A percentile compares a stretch with the other conserved stretches of the same genome.
These are phyloP conservation scores for Botryosphaeria dothidea DNA, from an alignment of 2,329 filamentous ascomycete genomes.

Conservation along the genomic window DNA sequence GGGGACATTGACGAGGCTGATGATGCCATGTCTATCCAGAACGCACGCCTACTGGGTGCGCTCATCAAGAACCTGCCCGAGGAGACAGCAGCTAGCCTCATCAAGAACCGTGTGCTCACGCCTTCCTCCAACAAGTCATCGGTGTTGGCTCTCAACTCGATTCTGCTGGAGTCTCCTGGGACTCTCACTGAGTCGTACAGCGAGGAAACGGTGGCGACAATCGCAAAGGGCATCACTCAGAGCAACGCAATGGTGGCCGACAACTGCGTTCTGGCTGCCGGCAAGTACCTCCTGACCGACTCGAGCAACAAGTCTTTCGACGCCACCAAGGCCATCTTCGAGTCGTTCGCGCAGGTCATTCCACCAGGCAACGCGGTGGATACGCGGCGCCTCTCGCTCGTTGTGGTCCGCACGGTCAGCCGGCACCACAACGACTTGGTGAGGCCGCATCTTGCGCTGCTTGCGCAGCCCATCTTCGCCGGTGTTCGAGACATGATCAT, in stretches of 20 bases:
- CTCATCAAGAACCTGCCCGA: conserved; percentile 82
- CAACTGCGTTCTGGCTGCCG: conserved; percentile 84
- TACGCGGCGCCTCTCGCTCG: conserved; percentile 80
- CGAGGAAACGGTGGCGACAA: conserved; percentile 73
- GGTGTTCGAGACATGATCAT: conserved; percentile 90
- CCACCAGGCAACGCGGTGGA: conserved; percentile 77
- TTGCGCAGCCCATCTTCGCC: conserved; percentile 84
- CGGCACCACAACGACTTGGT: conserved; percentile 78
- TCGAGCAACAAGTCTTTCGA: conserved; percentile 70
- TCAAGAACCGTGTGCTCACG: conserved; percentile 75
- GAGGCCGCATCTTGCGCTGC: conserved; percentile 74
- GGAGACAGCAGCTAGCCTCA: conserved; percentile 63
- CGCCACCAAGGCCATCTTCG: conserved; percentile 75
- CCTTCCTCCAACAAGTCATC: conserved; percentile 75
- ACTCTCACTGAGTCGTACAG: conserved; percentile 68
- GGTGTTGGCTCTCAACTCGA: conserved; percentile 82
- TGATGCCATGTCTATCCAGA: conserved; percentile 79
- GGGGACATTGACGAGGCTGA: conserved; percentile 75
- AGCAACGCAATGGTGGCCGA: conserved; percentile 77
- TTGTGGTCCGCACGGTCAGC: conserved; percentile 82
- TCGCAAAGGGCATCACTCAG: conserved; percentile 76
- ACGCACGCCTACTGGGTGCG: conserved; percentile 85
- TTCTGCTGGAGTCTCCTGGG: conserved; percentile 77
- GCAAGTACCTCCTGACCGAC: conserved; percentile 80
- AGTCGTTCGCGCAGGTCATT: conserved; percentile 73